Conservation (phyloP, 352 stramenopile species). For the Thalassiosira mediterranea region DNA sequence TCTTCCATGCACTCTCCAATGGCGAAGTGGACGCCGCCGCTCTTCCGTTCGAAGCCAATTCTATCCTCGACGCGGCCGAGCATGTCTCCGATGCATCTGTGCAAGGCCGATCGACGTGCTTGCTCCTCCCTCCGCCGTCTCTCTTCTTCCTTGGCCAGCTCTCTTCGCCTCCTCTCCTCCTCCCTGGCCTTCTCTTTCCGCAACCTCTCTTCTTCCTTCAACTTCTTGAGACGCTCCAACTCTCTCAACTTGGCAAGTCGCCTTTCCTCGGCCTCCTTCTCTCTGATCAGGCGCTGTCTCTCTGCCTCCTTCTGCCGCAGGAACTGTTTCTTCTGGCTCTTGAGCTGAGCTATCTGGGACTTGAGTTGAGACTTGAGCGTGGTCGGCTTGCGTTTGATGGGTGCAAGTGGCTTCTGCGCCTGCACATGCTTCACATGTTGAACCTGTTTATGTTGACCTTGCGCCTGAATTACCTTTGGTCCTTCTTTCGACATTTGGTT, state of each 20-base stretch:
- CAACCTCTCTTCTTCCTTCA: slow-evolving; percentile 27
- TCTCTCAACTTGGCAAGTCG: no score
- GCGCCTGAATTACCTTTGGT: neutral
- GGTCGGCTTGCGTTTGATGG: slow-evolving; percentile 15
- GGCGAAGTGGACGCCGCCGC: neutral
- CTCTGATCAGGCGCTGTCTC: slow-evolving; percentile 15
- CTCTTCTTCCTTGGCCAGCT: neutral
- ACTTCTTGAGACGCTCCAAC: slow-evolving; percentile 6
- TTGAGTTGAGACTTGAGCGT: slow-evolving; percentile 70
- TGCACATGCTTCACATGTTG: neutral
- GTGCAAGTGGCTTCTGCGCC: slow-evolving; percentile 1
- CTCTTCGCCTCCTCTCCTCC: slow-evolving; percentile 5
- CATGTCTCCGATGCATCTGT: neutral
- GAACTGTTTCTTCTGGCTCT: slow-evolving; percentile 54
- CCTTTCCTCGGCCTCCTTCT: slow-evolving; percentile 23
- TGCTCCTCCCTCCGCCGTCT: neutral
- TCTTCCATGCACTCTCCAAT: neutral
- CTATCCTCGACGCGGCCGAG: neutral
- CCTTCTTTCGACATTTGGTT: neutral
- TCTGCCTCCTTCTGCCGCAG: slow-evolving; percentile 39
- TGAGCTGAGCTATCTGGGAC: slow-evolving; percentile 63
- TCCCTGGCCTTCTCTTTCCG: slow-evolving; percentile 13
- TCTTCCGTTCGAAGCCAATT: neutral
- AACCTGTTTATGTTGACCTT: neutral
- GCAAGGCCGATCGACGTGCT: neutral